Conservation (phyloP, 768 basidiomycete genomes). For the Tubosaeta sp. region DNA sequence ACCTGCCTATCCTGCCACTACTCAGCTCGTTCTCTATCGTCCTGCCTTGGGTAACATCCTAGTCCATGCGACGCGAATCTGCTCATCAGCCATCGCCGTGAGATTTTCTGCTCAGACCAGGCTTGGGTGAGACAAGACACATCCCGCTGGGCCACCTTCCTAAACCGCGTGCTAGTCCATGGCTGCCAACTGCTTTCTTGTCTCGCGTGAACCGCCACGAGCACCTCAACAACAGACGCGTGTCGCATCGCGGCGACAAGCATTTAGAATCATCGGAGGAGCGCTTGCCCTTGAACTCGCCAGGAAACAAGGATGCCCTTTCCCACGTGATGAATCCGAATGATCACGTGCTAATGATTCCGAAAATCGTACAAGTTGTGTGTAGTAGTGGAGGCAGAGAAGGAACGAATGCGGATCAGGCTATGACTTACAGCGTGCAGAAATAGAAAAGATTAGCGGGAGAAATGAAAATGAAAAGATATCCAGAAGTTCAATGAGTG, state of each 20-base stretch:
- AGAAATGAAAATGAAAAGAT: not conserved
- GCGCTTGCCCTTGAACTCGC: conserved; percentile 4
- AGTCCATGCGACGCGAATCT: conserved; percentile 5
- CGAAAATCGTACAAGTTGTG: no score
- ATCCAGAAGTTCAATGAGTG: conserved; percentile 15
- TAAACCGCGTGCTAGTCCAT: not conserved
- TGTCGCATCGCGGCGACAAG: conserved; percentile 1
- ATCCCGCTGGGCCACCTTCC: conserved; percentile 4
- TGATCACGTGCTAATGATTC: conserved; percentile 17
- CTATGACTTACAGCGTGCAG: conserved; percentile 25
- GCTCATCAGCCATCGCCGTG: not conserved
- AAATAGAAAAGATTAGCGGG: conserved; percentile 12
- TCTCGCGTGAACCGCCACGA: not conserved
- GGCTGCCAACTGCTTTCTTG: not conserved
- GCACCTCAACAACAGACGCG: conserved; percentile 1
- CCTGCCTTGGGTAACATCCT: not conserved
- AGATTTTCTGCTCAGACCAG: not conserved
- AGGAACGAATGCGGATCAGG: conserved; percentile 13
- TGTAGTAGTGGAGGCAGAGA: not conserved
- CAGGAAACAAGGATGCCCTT: conserved; percentile 4
- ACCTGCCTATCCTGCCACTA: not conserved
- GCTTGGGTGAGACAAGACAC: conserved; percentile 1
- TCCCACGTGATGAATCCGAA: conserved; percentile 21
- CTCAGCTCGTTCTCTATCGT: not conserved
- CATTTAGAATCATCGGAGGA: not conserved